Evolutionary conservation across 164 flowering plant genomes (phyloP).

Genomic region (Stephania japonica): DNA sequence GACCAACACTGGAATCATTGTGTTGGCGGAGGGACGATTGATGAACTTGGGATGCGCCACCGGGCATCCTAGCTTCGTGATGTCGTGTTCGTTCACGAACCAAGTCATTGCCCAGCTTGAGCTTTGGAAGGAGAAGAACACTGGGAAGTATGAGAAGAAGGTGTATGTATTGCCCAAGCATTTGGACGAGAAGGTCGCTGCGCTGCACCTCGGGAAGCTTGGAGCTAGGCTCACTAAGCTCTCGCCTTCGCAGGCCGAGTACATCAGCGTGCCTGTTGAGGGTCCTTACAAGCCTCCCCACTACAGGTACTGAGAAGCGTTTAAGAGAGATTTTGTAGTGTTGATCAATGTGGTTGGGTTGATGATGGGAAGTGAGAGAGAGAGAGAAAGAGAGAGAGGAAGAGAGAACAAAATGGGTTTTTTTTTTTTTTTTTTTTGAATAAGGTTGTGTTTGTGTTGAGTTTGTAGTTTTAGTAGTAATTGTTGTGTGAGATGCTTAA

Average conservation of each 20-base stretch:
- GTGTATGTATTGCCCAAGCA: constrained; percentile 17
- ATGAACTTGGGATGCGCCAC: constrained; percentile 23
- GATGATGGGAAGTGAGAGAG: background rate
- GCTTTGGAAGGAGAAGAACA: constrained; percentile 10
- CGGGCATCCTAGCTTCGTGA: constrained; percentile 22
- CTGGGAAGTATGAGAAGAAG: constrained; percentile 15
- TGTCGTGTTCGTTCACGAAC: constrained; percentile 20
- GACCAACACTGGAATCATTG: constrained; percentile 16
- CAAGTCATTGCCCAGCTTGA: constrained; percentile 23
- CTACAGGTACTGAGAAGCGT: constrained; percentile 15
- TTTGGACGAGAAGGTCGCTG: constrained; percentile 19
- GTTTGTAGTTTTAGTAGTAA: background rate
- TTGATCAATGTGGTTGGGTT: background rate
- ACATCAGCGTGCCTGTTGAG: constrained; percentile 15
- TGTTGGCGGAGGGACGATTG: constrained; percentile 18
- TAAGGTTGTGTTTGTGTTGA: background rate
- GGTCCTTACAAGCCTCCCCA: constrained; percentile 17
- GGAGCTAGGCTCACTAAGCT: constrained; percentile 19
- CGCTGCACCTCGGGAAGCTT: constrained; percentile 19
- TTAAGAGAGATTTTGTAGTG: background rate
- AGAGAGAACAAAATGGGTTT: background rate
- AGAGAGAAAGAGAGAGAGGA: background rate
- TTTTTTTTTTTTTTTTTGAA: background rate
- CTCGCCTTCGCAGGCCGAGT: constrained; percentile 10
- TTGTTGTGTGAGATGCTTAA: background rate